phyloP scores from a whole-genome alignment of 306 rosid species.

The Fagus sylvatica region DNA sequence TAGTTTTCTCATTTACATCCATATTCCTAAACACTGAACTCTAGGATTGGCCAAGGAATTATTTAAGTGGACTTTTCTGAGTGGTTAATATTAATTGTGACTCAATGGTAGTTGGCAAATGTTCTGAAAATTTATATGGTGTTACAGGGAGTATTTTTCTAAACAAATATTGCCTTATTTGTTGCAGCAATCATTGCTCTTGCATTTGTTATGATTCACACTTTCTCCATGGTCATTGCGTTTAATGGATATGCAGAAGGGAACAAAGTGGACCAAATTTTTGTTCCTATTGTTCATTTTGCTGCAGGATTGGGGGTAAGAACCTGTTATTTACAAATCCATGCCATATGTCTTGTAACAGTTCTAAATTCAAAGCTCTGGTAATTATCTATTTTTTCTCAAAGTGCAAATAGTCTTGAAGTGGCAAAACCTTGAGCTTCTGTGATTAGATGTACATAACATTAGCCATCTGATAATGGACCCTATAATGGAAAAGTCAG shows the following conservation, averaged over 20 bases:
- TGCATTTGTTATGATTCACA: conserved; percentile 91
- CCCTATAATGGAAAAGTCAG: neutral
- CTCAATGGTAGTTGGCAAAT: conserved; percentile 5
- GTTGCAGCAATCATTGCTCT: conserved; percentile 81
- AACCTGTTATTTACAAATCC: conserved; percentile 23
- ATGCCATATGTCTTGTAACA: conserved; percentile 1
- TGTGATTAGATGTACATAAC: neutral
- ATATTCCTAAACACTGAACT: neutral
- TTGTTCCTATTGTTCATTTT: conserved; percentile 78
- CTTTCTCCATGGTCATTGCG: conserved; percentile 95
- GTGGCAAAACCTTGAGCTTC: neutral
- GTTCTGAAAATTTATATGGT: conserved; percentile 13
- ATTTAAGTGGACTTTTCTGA: conserved; percentile 8
- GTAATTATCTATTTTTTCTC: neutral
- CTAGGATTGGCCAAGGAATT: neutral
- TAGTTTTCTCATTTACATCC: conserved; percentile 20
- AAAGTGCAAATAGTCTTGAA: neutral
- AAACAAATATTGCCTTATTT: conserved; percentile 21
- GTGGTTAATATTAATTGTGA: neutral
- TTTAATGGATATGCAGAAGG: conserved; percentile 86
- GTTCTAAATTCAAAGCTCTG: neutral
- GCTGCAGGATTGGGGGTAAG: conserved; percentile 83
- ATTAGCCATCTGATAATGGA: neutral
- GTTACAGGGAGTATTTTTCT: conserved; percentile 2
- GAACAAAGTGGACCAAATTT: conserved; percentile 68